A percentile compares a stretch with the other conserved stretches of the same genome.
Evolutionary conservation across 129 eudicot genomes (phyloP).

Genomic region (Helianthus annuus): DNA sequence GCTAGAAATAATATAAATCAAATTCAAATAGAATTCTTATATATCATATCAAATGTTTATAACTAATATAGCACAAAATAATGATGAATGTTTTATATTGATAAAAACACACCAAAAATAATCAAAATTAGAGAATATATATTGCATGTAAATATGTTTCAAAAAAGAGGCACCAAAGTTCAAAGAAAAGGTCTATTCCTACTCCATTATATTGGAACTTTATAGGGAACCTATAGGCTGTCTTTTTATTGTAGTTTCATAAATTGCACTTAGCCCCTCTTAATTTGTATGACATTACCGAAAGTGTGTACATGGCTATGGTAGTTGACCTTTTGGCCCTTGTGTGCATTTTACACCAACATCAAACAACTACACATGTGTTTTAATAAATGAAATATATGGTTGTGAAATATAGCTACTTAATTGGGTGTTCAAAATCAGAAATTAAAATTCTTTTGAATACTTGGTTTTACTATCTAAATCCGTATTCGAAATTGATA

Average conservation of each 20-base stretch:
- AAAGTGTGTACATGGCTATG: background rate
- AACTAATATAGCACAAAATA: background rate
- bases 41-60: background rate
- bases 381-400: background rate
- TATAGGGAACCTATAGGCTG: constrained; percentile 35
- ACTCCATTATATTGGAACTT: constrained; percentile 35
- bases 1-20: background rate
- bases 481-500: too few species aligned
- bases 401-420: background rate
- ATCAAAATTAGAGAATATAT: background rate
- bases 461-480: too few species aligned
- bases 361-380: background rate
- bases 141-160: constrained; percentile 28
- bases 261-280: constrained; percentile 25
- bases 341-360: background rate
- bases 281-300: background rate
- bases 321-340: constrained; percentile 9
- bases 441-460: too few species aligned
- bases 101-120: background rate
- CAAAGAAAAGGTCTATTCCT: constrained; percentile 40
- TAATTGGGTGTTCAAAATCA: too few species aligned
- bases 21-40: background rate
- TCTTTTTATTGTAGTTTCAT: constrained; percentile 20
- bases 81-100: background rate
- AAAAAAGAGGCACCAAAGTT: constrained; percentile 42